Percentiles rank a stretch among this genome's conserved stretches.
phyloP scores from a whole-genome alignment of 176 grass and related monocot genomes.

The Lolium perenne region DNA sequence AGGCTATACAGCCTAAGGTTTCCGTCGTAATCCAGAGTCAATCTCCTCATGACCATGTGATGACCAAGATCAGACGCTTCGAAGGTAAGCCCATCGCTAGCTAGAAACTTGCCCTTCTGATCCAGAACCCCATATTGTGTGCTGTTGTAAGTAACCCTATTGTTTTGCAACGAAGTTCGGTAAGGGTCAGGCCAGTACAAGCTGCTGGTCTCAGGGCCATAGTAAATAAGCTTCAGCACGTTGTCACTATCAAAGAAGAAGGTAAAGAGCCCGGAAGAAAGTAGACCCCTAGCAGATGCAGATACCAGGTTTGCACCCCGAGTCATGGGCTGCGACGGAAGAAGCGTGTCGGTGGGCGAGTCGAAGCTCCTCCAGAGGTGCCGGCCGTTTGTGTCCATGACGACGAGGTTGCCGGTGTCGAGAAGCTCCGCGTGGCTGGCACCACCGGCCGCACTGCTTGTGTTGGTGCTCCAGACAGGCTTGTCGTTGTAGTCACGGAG shows the following conservation, averaged over 20 bases:
- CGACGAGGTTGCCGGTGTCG: not conserved
- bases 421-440: not conserved
- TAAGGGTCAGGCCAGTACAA: conserved; percentile 60
- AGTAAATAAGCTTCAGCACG: not conserved
- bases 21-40: conserved; percentile 67
- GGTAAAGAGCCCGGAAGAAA: not conserved
- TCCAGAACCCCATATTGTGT: conserved; percentile 44
- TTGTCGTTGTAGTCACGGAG: not conserved
- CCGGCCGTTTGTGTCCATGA: not conserved
- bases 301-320: not conserved
- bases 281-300: not conserved
- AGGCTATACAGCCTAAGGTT: conserved; percentile 65
- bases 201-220: conserved; percentile 23
- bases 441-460: not conserved
- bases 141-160: conserved; percentile 47
- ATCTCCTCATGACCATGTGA: conserved; percentile 19
- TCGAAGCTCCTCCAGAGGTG: not conserved
- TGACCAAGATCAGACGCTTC: conserved; percentile 51
- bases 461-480: not conserved
- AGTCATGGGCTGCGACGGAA: not conserved
- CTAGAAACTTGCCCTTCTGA: conserved; percentile 45
- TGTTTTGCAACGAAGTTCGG: conserved; percentile 2
- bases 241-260: not conserved
- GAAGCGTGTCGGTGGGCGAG: not conserved
- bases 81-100: conserved; percentile 47